Evolutionary conservation across 805 yeast genomes (phyloP).

Genomic region (Saccharomycopsis sp.): DNA sequence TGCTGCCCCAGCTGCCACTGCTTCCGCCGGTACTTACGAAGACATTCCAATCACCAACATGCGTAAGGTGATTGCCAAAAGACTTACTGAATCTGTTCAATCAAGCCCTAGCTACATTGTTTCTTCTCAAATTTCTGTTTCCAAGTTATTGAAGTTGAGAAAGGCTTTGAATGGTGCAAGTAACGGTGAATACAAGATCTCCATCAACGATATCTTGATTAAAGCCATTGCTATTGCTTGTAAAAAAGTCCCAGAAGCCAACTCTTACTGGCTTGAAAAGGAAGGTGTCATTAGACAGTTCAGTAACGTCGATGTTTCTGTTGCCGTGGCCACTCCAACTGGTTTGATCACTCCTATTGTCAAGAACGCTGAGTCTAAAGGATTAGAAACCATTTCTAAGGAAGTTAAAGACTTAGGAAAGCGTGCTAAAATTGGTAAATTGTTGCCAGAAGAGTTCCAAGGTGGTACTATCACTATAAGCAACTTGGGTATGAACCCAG

Average conservation of each 20-base stretch:
- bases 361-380: conserved; percentile 80
- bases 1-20: conserved; percentile 38
- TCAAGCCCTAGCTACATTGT: conserved; percentile 89
- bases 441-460: conserved; percentile 94
- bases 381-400: conserved; percentile 72
- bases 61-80: conserved; percentile 90
- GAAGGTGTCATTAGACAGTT: conserved; percentile 91
- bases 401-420: conserved; percentile 90
- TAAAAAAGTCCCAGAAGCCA: conserved; percentile 85
- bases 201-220: conserved; percentile 89
- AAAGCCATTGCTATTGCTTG: conserved; percentile 93
- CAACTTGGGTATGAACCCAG: conserved; percentile 97
- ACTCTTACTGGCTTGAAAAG: conserved; percentile 86
- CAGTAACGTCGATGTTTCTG: conserved; percentile 89
- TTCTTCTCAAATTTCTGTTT: conserved; percentile 77
- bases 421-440: conserved; percentile 92
- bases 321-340: conserved; percentile 97
- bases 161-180: conserved; percentile 79
- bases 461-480: conserved; percentile 99
- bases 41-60: conserved; percentile 84
- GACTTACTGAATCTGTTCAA: conserved; percentile 81
- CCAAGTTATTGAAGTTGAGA: conserved; percentile 88
- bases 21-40: conserved; percentile 55
- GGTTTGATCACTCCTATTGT: conserved; percentile 97
- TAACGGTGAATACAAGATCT: conserved; percentile 81